Evolutionary conservation across 2,329 filamentous ascomycete genomes (phyloP), one percentile per base, ranked within the genome.

Genomic region (Neonectria hederae): DNA sequence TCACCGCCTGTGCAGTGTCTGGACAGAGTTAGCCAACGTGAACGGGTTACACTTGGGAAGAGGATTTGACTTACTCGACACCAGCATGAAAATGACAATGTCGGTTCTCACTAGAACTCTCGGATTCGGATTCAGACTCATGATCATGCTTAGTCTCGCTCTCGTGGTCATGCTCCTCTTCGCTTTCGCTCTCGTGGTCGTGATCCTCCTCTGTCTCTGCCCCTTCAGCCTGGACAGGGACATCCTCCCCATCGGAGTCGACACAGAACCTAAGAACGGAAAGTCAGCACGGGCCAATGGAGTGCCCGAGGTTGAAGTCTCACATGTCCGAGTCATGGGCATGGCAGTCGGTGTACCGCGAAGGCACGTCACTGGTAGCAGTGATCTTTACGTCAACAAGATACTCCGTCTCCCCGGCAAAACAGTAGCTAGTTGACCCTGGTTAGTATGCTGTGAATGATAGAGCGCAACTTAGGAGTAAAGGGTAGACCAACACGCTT

Each of bases 1-100:
- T 83, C 82, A 11, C 75, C 80, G 8, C 84, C 83, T 13, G 86
- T 83, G 67, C 90, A 92, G 70, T 92, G 87, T 66, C 84, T 83
- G 76, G 7, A 57, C 6, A 28, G 22, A 40, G 19, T 63, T 19
- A 68, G 68, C 63, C 57, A 64, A 21, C 5, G n/a, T 17, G 45
- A 51, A 40, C 22, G 9, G 1, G 32, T 54, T 22, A 21, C 11
- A 26, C 11, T 32, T 6, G 40, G 4, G 21, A 14, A 22, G 22
- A 32, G 2, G 24, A n/a, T 30, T 28, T 1, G 10, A 61, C 88
- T 78, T 80, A 92, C 90, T 92, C 89, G 22, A 93, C 88, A 40
- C 90, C 90, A 10, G 90, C 90, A 70, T 94, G 91, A 76, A 90
- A 92, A 73, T 94, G 91, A 69, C 90, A 93, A 70, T 86, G 82